phyloP scores from a whole-genome alignment of 371 early-diverging fungal genomes.

The Rhizopus arrhizus region DNA sequence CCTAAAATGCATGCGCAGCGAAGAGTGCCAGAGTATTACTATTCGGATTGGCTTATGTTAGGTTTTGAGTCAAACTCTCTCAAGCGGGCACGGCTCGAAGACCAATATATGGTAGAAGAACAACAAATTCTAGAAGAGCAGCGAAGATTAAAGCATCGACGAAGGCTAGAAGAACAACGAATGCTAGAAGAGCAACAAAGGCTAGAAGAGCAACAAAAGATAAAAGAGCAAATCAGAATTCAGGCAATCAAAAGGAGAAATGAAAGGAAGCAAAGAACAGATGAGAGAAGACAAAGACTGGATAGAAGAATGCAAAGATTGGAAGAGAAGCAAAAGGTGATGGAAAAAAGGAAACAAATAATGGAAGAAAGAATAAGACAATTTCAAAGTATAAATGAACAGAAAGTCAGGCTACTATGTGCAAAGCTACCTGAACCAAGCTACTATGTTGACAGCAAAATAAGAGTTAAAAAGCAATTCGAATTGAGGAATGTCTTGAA shows the following conservation, averaged over 20 bases:
- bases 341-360: background rate
- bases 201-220: conserved; percentile 13
- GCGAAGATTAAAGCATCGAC: background rate
- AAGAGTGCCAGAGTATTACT: background rate
- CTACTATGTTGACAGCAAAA: background rate
- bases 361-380: background rate
- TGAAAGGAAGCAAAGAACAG: background rate
- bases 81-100: conserved; percentile 2
- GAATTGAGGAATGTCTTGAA: background rate
- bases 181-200: background rate
- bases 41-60: background rate
- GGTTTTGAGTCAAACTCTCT: background rate
- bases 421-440: too few species aligned
- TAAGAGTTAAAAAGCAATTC: background rate
- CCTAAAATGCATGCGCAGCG: background rate
- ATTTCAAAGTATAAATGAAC: too few species aligned
- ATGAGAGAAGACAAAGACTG: background rate
- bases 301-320: background rate
- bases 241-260: background rate
- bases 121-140: background rate
- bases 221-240: background rate
- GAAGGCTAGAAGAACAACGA: conserved; percentile 12
- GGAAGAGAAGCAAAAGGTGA: background rate
- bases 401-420: too few species aligned
- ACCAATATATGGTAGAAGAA: background rate